phyloP scores from a whole-genome alignment of 805 yeast species.

The Pichia manshurica region DNA sequence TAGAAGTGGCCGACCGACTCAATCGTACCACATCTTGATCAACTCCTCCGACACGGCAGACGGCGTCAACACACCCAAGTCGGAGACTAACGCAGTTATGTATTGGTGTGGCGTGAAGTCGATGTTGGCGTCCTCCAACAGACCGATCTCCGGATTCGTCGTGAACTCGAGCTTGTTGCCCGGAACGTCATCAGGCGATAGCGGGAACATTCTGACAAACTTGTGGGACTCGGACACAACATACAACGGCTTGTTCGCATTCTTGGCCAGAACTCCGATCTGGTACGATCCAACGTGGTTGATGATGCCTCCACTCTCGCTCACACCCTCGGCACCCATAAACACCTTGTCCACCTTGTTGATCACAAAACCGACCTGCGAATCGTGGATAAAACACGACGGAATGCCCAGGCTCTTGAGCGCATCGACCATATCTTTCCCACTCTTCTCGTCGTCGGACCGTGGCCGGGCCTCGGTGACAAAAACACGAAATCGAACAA shows the following conservation, averaged over 20 bases:
- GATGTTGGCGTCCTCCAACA: slow-evolving; percentile 48
- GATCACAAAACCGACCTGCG: slow-evolving; percentile 88
- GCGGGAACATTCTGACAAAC: slow-evolving; percentile 92
- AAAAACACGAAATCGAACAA: slow-evolving; percentile 79
- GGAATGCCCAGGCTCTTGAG: slow-evolving; percentile 75
- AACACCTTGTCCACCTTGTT: slow-evolving; percentile 89
- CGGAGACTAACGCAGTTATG: slow-evolving; percentile 93
- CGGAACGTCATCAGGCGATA: slow-evolving; percentile 88
- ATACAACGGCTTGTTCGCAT: slow-evolving; percentile 87
- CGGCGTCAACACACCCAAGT: slow-evolving; percentile 93
- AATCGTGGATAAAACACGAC: slow-evolving; percentile 80
- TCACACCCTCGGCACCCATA: slow-evolving; percentile 99
- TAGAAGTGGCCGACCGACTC: slow-evolving; percentile 13
- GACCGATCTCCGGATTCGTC: slow-evolving; percentile 26
- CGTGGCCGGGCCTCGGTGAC: slow-evolving; percentile 93
- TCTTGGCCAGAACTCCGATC: slow-evolving; percentile 85
- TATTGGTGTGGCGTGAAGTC: slow-evolving; percentile 96
- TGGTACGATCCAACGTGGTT: slow-evolving; percentile 94
- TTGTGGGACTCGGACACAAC: slow-evolving; percentile 94
- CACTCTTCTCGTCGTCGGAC: slow-evolving; percentile 38
- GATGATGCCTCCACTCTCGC: slow-evolving; percentile 97
- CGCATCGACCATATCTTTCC: slow-evolving; percentile 65
- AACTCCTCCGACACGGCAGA: slow-evolving; percentile 98
- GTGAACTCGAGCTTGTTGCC: slow-evolving; percentile 37
- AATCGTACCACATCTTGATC: slow-evolving; percentile 97